phyloP scores from a whole-genome alignment of 1,139 yeast genomes.

The Candida sp. region DNA sequence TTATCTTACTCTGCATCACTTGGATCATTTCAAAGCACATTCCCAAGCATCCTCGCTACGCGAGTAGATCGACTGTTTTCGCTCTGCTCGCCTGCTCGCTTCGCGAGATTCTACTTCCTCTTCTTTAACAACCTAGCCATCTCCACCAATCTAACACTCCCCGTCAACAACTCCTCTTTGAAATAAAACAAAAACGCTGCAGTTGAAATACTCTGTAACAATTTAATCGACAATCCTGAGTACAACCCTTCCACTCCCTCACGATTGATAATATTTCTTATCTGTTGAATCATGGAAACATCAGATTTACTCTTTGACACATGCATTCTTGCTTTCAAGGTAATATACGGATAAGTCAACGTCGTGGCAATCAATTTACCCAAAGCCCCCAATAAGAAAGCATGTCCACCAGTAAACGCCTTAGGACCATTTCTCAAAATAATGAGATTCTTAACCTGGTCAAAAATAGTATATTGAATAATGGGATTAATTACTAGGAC shows the following conservation, averaged over 20 bases:
- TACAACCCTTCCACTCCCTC: slow-evolving; percentile 81
- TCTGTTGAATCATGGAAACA: slow-evolving; percentile 42
- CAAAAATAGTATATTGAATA: slow-evolving; percentile 88
- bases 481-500: slow-evolving; percentile 85
- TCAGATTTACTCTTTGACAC: slow-evolving; percentile 41
- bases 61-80: too few relatives aligned
- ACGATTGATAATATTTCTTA: slow-evolving; percentile 50
- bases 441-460: slow-evolving; percentile 72
- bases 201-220: slow-evolving; percentile 78
- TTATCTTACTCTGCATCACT: too few relatives aligned
- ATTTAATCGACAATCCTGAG: slow-evolving; percentile 76
- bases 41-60: too few relatives aligned
- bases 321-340: slow-evolving; percentile 88
- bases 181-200: slow-evolving; percentile 91
- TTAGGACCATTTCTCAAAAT: slow-evolving; percentile 48
- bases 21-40: too few relatives aligned
- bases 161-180: slow-evolving; percentile 73
- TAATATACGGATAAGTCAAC: slow-evolving; percentile 87
- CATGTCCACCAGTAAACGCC: slow-evolving; percentile 58
- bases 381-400: slow-evolving; percentile 83
- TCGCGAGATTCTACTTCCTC: too few relatives aligned
- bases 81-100: too few relatives aligned
- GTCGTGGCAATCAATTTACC: slow-evolving; percentile 88
- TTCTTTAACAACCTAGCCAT: slow-evolving; percentile 27
- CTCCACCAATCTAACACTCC: slow-evolving; percentile 46